phyloP scores from a whole-genome alignment of 2,329 filamentous ascomycete species.

The Zasmidium angulare region DNA sequence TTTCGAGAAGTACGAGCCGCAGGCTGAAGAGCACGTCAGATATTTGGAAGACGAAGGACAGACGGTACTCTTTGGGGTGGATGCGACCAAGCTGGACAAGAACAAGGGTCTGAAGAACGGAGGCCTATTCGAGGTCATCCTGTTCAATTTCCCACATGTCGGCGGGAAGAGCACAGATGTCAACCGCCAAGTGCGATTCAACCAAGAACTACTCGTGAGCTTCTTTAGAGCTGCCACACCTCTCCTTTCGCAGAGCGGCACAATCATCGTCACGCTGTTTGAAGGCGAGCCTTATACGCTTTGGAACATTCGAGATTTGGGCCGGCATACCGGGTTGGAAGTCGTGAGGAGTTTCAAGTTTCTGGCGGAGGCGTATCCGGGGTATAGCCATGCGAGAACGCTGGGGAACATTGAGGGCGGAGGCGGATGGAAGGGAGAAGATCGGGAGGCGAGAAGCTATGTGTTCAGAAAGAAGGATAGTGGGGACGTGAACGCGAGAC shows the following conservation, averaged over 20 bases:
- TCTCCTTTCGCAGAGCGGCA: constrained; percentile 56
- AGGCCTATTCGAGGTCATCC: constrained; percentile 68
- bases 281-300: constrained; percentile 92
- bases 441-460: constrained; percentile 47
- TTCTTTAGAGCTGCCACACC: constrained; percentile 62
- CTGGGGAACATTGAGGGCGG: constrained; percentile 57
- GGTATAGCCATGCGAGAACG: constrained; percentile 72
- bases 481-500: constrained; percentile 20
- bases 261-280: constrained; percentile 81
- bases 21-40: constrained; percentile 60
- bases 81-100: constrained; percentile 63
- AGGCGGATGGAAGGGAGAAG: constrained; percentile 51
- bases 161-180: constrained; percentile 90
- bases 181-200: constrained; percentile 88
- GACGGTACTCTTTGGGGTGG: constrained; percentile 61
- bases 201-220: constrained; percentile 73
- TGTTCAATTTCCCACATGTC: constrained; percentile 97
- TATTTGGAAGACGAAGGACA: constrained; percentile 50
- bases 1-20: constrained; percentile 65
- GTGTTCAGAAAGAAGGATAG: constrained; percentile 43
- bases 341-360: constrained; percentile 72
- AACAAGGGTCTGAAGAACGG: constrained; percentile 44
- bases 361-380: constrained; percentile 65
- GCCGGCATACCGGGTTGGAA: constrained; percentile 70
- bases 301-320: constrained; percentile 91